Evolutionary conservation across 2,329 filamentous ascomycete species (phyloP), one percentile per base, ranked within the genome.

Genomic region (Thielaviopsis euricoi): DNA sequence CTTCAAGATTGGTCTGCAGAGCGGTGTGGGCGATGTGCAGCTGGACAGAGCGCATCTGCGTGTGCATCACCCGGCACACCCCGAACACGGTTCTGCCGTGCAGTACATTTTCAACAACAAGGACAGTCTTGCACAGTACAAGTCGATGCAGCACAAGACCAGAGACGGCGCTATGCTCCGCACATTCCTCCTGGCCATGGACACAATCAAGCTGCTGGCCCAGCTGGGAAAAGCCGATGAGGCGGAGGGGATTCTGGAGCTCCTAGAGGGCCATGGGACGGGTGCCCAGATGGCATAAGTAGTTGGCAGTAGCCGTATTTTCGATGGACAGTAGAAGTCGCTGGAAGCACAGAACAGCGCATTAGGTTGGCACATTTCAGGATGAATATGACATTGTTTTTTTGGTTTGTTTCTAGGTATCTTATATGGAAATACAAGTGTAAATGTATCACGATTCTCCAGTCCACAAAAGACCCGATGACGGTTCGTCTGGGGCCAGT

Each of bases 1-100:
- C 60, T 69, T 76, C 43, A 69, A 71, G 48, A 70, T 78, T 4
- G 75, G 74, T 22, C 66, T 71, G 53, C 69, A 68, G 17, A 66
- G 75, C 17, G 62, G 66, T 5, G 64, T 40, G 10, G 43, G 64
- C 23, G 66, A 69, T 1, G 65, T 74, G 43, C 64, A 65, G 7
- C 65, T 80, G 7, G 74, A 79, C 54, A 69, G 71, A 33, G 78
- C 79, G 0, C 79, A 82, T 62, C 69, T 82, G 3, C 71, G 75
- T 26, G 69, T 82, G 1, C 71, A 77, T 58, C 79, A 82, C 63
- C 79, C 79, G 0, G 74, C 74, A 0, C 68, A 69, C 2, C 79
- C 79, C 0, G 71, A 72, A 25, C 70, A 74, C 22, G 65, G 68
- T 1, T 70, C 71, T 1, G 79, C 79, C 0, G 63, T 81, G 12